Base-by-base conservation (phyloP, 768 basidiomycete species). In the Lentinula edodes region DNA sequence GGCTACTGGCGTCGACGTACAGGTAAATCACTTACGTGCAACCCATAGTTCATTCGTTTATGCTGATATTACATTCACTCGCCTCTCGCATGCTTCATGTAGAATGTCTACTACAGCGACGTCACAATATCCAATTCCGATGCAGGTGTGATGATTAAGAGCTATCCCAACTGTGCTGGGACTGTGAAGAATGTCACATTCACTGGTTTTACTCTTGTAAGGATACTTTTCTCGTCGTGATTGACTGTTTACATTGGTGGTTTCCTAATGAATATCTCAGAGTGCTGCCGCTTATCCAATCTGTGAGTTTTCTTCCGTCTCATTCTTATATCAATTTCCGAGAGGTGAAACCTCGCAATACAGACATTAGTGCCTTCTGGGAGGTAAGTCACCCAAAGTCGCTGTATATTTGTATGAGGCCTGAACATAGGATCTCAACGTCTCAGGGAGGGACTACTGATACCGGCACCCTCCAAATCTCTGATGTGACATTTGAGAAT, bases 81-180 rank as follows among this genome's bases (percentile, higher is more conserved):
- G 3, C 28, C 2, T 38, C 3, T 9, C 3, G 5, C 13, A 7
- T 6, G 12, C 35, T 10, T 59, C 16, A 36, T 35, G 20, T 18
- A 59, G 58, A 68, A 69, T 43, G 67, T 68, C n/a, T 23, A 61
- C 8, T 68, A 69, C 65, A 63, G 34, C 52, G 57, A 67, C 59
- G 66, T 69, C 20, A 67, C 66, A 0, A 52, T 67, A 7, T 66
- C 64, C 12, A 67, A 70, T 60, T 66, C 66, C 16, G 69, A 68
- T 50, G 64, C 67, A 1, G 69, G 69, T 3, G 55, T 70, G 23
- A 65, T 66, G 62, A 65, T 70, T 53, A 70, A 70, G 59, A 42
- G 58, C 23, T 68, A 67, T 46, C 68, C 68, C 5, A 66, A 69
- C 41, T 68, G 67, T 41, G 41, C 55, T 12, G 68, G 68, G 0